These are phyloP conservation scores for Pseudogymnoascus sp. DNA, from an alignment of 2,329 filamentous ascomycete genomes.

Conservation along the genomic window DNA sequence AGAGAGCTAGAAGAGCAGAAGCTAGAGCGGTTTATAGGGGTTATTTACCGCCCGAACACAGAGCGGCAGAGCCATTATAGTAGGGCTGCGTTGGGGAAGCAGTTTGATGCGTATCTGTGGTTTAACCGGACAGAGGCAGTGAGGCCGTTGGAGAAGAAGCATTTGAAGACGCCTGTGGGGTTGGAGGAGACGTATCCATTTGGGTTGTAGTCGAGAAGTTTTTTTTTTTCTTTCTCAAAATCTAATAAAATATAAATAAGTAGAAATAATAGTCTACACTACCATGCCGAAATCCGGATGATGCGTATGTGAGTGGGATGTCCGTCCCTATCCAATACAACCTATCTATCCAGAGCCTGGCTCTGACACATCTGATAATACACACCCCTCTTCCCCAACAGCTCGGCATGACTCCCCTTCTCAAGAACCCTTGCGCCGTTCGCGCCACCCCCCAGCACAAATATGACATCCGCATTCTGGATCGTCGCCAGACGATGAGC, in stretches of 20 bases:
- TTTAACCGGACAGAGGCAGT: neutral
- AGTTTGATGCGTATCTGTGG: slow-evolving; percentile 9
- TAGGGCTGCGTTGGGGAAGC: neutral
- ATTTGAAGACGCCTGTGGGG: slow-evolving; percentile 5
- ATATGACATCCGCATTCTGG: slow-evolving; percentile 73
- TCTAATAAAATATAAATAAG: neutral
- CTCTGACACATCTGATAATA: slow-evolving; percentile 33
- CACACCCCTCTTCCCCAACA: slow-evolving; percentile 33
- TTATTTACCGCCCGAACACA: slow-evolving; percentile 37
- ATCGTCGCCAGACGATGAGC: slow-evolving; percentile 72
- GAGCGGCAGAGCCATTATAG: slow-evolving; percentile 10
- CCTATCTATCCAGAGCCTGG: slow-evolving; percentile 13
- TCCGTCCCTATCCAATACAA: neutral
- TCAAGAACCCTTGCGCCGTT: slow-evolving; percentile 36
- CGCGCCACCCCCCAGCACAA: slow-evolving; percentile 53
- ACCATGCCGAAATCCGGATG: neutral
- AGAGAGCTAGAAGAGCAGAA: slow-evolving; percentile 32
- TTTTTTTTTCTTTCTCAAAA: too few species aligned
- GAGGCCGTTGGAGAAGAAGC: neutral
- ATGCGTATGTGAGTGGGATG: neutral
- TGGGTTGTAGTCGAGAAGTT: neutral
- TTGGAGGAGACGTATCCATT: slow-evolving; percentile 12
- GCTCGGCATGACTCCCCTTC: slow-evolving; percentile 44
- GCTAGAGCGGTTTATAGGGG: slow-evolving; percentile 46
- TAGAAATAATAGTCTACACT: neutral